Conservation (phyloP, 345 rosid genomes). For the Euphorbia pulcherrima region DNA sequence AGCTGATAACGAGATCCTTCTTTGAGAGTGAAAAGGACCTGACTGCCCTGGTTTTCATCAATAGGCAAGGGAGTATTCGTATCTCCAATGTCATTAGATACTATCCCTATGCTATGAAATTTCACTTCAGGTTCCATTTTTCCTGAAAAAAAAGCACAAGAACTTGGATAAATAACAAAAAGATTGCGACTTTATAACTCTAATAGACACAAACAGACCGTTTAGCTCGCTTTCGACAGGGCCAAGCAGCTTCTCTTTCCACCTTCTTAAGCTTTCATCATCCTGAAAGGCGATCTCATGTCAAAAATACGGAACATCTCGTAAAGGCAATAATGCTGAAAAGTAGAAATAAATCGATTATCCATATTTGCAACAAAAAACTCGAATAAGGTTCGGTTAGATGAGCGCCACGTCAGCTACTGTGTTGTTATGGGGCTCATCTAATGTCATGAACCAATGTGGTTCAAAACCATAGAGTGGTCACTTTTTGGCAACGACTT, state of each 20-base stretch:
- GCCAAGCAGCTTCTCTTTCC: constrained; percentile 81
- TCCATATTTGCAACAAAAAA: neutral
- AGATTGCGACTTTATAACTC: constrained; percentile 1
- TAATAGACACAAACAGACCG: constrained; percentile 21
- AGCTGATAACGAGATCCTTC: constrained; percentile 51
- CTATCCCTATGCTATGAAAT: constrained; percentile 47
- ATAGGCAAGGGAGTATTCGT: constrained; percentile 38
- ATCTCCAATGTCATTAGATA: constrained; percentile 46
- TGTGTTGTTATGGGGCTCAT: too few relatives aligned
- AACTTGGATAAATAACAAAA: neutral
- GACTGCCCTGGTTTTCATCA: constrained; percentile 24
- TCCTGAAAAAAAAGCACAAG: constrained; percentile 23
- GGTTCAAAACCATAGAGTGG: too few relatives aligned
- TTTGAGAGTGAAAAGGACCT: constrained; percentile 34
- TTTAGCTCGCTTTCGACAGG: constrained; percentile 46
- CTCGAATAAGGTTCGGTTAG: too few relatives aligned
- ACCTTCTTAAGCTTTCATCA: constrained; percentile 75
- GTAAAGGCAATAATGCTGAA: neutral
- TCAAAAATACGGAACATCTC: neutral
- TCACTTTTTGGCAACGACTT: neutral
- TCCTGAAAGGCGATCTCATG: constrained; percentile 42
- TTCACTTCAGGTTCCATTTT: constrained; percentile 54
- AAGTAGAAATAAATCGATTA: neutral
- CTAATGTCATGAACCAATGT: too few relatives aligned
- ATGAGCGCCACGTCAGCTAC: too few relatives aligned